Evolutionary conservation across 352 stramenopile species (phyloP).

Genomic region (Globisporangium carolinianum): DNA sequence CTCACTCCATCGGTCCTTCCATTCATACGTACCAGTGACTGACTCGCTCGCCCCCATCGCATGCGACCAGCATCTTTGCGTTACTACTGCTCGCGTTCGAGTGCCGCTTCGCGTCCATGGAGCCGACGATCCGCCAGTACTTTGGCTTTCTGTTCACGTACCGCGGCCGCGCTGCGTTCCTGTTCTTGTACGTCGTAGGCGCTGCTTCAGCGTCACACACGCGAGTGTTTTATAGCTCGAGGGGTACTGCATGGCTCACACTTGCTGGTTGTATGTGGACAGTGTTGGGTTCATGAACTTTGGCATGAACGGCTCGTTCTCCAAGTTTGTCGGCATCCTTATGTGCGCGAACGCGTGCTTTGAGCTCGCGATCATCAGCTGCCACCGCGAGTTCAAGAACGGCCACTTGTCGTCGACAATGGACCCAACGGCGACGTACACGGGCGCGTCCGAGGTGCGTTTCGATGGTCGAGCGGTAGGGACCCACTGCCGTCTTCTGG

Average conservation of each 20-base stretch:
- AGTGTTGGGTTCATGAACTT: conserved; percentile 87
- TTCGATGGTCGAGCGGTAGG: not conserved
- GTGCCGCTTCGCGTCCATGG: conserved; percentile 85
- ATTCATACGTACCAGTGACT: not conserved
- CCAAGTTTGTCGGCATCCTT: conserved; percentile 62
- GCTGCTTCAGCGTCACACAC: not conserved
- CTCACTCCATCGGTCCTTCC: not conserved
- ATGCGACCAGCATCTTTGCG: conserved; percentile 58
- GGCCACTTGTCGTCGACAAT: conserved; percentile 60
- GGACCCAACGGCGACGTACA: conserved; percentile 75
- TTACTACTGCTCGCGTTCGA: conserved; percentile 79
- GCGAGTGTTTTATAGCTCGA: not conserved
- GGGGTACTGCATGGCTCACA: too few species aligned
- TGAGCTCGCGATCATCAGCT: conserved; percentile 76
- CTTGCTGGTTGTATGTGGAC: not conserved
- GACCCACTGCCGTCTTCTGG: too few species aligned
- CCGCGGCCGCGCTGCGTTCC: conserved; percentile 72
- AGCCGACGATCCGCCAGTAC: conserved; percentile 75
- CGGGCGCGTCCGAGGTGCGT: conserved; percentile 34
- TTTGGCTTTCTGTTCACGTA: conserved; percentile 89
- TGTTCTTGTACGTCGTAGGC: conserved; percentile 49
- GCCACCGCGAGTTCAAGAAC: conserved; percentile 80
- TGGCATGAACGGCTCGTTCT: conserved; percentile 70
- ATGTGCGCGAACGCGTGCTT: conserved; percentile 76
- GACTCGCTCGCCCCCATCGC: conserved; percentile 1